Conservation (phyloP, 1,284 basidiomycete species). For the Wallemia ichthyophaga region DNA sequence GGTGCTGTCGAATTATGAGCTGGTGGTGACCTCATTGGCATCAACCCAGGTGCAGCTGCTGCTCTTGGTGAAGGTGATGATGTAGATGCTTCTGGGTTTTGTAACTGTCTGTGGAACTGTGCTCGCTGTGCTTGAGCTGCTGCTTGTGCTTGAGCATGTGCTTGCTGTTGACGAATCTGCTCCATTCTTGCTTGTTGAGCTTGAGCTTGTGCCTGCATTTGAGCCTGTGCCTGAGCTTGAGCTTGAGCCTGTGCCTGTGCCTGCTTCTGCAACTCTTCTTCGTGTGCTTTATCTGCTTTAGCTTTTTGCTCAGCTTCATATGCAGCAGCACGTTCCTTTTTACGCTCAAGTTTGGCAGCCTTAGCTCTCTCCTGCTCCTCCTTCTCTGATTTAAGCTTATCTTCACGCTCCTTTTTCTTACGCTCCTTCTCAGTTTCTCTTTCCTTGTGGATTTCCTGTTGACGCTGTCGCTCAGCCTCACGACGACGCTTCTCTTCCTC, state of each 20-base stretch:
- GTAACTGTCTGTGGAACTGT: neutral
- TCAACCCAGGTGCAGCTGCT: neutral
- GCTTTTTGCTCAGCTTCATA: conserved; percentile 12
- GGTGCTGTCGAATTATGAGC: neutral
- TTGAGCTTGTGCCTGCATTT: neutral
- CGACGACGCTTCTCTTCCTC: conserved; percentile 36
- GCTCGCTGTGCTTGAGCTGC: neutral
- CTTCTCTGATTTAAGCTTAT: conserved; percentile 24
- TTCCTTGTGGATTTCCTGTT: conserved; percentile 34
- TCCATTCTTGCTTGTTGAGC: neutral
- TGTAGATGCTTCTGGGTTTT: neutral
- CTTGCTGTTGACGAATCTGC: neutral
- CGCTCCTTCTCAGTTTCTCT: conserved; percentile 20
- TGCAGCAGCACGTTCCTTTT: conserved; percentile 19
- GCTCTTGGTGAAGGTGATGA: neutral
- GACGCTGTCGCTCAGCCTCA: conserved; percentile 18
- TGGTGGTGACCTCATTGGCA: neutral
- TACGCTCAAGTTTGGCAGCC: conserved; percentile 31
- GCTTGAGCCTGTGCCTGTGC: conserved; percentile 3
- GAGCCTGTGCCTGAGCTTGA: neutral
- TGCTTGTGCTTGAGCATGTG: neutral
- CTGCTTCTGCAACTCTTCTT: conserved; percentile 3
- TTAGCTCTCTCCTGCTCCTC: conserved; percentile 35
- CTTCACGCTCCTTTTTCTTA: conserved; percentile 26
- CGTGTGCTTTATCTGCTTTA: conserved; percentile 6